These are phyloP conservation scores for Fomitopsis pulvina DNA, from an alignment of 768 basidiomycete species.

Conservation along the genomic window DNA sequence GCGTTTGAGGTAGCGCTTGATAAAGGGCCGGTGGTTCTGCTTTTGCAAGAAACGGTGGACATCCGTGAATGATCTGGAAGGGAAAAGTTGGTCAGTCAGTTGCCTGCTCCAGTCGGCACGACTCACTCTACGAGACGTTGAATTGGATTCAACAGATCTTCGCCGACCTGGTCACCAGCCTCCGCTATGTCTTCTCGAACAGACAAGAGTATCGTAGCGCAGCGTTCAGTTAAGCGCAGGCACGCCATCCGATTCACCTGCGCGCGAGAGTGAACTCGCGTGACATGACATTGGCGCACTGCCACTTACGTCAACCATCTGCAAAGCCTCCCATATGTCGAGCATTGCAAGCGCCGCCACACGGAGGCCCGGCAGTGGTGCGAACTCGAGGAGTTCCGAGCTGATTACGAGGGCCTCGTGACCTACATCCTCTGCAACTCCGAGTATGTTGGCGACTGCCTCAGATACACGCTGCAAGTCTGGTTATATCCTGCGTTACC, in stretches of 20 bases:
- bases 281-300: neutral
- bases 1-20: conserved; percentile 72
- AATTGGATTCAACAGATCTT: conserved; percentile 47
- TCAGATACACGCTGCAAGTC: conserved; percentile 18
- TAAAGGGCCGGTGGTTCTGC: conserved; percentile 60
- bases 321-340: conserved; percentile 58
- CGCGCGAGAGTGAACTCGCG: neutral
- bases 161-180: conserved; percentile 45
- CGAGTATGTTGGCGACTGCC: conserved; percentile 31
- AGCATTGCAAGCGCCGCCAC: conserved; percentile 46
- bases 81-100: neutral
- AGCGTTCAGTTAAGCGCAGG: conserved; percentile 65
- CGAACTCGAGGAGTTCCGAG: conserved; percentile 40
- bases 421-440: conserved; percentile 31
- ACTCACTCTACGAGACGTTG: conserved; percentile 45
- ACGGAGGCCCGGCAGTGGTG: conserved; percentile 50
- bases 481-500: neutral
- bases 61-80: conserved; percentile 33
- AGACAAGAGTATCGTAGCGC: conserved; percentile 59
- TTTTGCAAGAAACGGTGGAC: conserved; percentile 49
- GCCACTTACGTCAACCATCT: conserved; percentile 51
- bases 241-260: conserved; percentile 66
- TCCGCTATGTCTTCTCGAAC: conserved; percentile 55
- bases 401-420: conserved; percentile 40
- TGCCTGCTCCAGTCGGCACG: neutral